Percentiles rank a stretch among this genome's conserved stretches.
These are phyloP conservation scores for Vicia sativa DNA, from an alignment of 306 rosid species.

Conservation along the genomic window DNA sequence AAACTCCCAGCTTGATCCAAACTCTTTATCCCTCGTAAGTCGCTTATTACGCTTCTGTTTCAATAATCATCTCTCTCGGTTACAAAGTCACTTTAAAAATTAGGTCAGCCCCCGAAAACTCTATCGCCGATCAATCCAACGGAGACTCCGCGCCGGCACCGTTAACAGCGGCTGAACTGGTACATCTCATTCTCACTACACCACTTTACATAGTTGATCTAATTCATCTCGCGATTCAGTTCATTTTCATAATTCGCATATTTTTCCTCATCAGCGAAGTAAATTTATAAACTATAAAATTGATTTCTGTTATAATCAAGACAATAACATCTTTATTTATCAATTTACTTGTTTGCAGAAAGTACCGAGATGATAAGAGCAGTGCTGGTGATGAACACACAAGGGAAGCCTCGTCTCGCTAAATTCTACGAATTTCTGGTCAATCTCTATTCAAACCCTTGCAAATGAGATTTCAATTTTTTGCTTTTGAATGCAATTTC, in stretches of 20 bases:
- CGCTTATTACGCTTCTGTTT: too few relatives aligned
- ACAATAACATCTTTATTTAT: neutral
- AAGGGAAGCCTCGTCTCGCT: conserved; percentile 90
- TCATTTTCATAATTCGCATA: neutral
- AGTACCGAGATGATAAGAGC: conserved; percentile 67
- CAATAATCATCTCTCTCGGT: too few relatives aligned
- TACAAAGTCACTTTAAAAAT: too few relatives aligned
- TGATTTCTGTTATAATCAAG: conserved; percentile 12
- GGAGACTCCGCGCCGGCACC: conserved; percentile 27
- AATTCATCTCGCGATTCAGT: neutral
- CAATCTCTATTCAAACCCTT: conserved; percentile 34
- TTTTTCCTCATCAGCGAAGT: neutral
- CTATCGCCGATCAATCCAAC: conserved; percentile 14
- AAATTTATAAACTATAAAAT: neutral
- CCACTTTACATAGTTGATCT: neutral
- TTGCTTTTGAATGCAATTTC: neutral
- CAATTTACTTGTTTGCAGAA: conserved; percentile 28
- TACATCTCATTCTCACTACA: neutral
- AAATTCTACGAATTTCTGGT: conserved; percentile 88
- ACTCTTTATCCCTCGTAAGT: too few relatives aligned
- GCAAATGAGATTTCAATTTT: neutral
- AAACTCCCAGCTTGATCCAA: too few relatives aligned
- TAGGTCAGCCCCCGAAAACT: too few relatives aligned
- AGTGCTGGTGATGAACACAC: conserved; percentile 87
- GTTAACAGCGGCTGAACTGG: conserved; percentile 1